Conservation (phyloP, 306 rosid species). For the Dicorynia guianensis region DNA sequence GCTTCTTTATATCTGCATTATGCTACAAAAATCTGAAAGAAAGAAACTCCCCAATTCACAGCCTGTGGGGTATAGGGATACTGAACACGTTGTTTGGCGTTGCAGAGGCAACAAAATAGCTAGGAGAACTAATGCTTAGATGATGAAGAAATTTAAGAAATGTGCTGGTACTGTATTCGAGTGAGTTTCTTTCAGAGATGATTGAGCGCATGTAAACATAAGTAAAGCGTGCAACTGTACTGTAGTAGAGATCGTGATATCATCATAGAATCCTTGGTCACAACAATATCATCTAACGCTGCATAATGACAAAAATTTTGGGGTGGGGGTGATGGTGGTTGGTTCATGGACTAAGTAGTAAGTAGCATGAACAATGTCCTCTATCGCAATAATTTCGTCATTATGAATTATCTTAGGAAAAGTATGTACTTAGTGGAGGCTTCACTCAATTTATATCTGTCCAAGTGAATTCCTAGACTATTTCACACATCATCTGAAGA, state of each 20-base stretch:
- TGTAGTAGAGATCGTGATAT: no score
- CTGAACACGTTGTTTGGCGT: no score
- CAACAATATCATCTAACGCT: no score
- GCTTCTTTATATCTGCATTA: not conserved
- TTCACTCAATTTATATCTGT: not conserved
- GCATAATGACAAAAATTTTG: no score
- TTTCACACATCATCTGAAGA: not conserved
- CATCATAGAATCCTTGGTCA: no score
- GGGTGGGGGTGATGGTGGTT: no score
- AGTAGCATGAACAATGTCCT: not conserved
- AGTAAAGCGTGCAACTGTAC: no score
- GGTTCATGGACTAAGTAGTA: not conserved
- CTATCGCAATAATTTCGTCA: not conserved
- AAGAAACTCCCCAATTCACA: not conserved
- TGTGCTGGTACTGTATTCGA: no score
- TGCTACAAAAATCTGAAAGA: not conserved
- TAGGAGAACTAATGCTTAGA: conserved; percentile 1
- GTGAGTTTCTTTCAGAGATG: no score
- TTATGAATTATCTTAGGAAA: not conserved
- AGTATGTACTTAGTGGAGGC: no score
- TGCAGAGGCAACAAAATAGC: not conserved
- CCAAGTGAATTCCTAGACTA: not conserved
- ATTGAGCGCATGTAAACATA: no score
- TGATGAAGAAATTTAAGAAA: not conserved
- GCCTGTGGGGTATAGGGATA: not conserved